Evolutionary conservation across 2,329 filamentous ascomycete species (phyloP), one percentile per base, ranked within the genome.

Genomic region (Aspergillus japonicus): DNA sequence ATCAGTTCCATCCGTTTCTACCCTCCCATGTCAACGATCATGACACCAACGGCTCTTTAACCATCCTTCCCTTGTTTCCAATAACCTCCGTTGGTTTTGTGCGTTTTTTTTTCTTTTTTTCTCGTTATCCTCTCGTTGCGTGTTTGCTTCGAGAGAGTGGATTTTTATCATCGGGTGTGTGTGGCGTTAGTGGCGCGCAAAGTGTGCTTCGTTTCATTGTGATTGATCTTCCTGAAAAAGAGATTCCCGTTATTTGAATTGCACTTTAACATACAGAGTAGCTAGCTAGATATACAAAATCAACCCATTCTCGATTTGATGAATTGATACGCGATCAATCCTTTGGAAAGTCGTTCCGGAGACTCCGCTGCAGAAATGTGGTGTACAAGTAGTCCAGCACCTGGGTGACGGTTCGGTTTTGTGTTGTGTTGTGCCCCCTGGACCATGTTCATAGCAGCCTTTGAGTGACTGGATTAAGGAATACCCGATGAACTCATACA

Each of bases 141-240:
- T 55, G n/a, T 55, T 14, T 55, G 33, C 14, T 16, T 35, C 33
- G 4, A 35, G 33, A 5, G 26, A 47, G 47, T 35, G 33, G 26
- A 55, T 55, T 48, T 44, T 35, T 33, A 10, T 35, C 47, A 47
- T 55, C 19, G 53, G 33, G 33, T 8, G 12, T 12, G 53, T 55
- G 53, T 48, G 53, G 53, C 53, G 53, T 55, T 55, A 48, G 42
- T 47, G 53, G 53, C 53, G 53, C 53, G 53, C 53, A 48, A 55
- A 55, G 53, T 55, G 29, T 55, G 42, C 52, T 35, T 55, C 42
- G 31, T 55, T 55, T 47, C 23, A 23, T 11, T 11, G 19, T 53
- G 26, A 26, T 42, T 12, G 33, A 26, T 31, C 23, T 44, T 31
- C 3, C 2, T 8, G 7, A 8, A 44, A 29, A 54, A 54, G 39